Evolutionary conservation across 805 yeast genomes (phyloP).

Genomic region (Candida tibetensis): DNA sequence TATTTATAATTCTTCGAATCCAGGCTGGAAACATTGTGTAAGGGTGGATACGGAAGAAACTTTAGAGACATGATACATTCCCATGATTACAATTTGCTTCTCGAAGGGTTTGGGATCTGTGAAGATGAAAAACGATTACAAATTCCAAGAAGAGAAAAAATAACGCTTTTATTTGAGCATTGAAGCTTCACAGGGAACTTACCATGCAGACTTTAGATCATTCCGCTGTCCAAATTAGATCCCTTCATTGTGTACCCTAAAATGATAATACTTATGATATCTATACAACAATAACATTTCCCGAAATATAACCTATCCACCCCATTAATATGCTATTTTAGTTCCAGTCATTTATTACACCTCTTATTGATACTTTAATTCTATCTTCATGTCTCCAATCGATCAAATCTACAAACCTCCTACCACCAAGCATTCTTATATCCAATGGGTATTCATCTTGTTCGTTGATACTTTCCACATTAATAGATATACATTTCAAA

Average conservation of each 20-base stretch:
- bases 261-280: too few relatives aligned
- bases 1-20: conserved; percentile 30
- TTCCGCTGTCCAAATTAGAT: too few relatives aligned
- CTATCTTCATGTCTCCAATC: not conserved
- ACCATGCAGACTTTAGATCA: too few relatives aligned
- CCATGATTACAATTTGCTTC: not conserved
- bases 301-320: not conserved
- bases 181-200: too few relatives aligned
- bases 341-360: not conserved
- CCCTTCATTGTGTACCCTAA: too few relatives aligned
- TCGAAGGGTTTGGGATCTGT: too few relatives aligned
- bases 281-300: too few relatives aligned
- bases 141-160: too few relatives aligned
- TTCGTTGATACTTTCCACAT: not conserved
- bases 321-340: not conserved
- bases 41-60: conserved; percentile 7
- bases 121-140: too few relatives aligned
- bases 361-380: not conserved
- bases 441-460: not conserved
- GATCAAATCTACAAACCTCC: not conserved
- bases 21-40: conserved; percentile 29
- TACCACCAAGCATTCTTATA: not conserved
- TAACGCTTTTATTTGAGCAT: too few relatives aligned
- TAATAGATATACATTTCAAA: not conserved
- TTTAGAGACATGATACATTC: conserved; percentile 1